phyloP scores from a whole-genome alignment of 139 green algal species.

The Tetradesmus lagerheimii region DNA sequence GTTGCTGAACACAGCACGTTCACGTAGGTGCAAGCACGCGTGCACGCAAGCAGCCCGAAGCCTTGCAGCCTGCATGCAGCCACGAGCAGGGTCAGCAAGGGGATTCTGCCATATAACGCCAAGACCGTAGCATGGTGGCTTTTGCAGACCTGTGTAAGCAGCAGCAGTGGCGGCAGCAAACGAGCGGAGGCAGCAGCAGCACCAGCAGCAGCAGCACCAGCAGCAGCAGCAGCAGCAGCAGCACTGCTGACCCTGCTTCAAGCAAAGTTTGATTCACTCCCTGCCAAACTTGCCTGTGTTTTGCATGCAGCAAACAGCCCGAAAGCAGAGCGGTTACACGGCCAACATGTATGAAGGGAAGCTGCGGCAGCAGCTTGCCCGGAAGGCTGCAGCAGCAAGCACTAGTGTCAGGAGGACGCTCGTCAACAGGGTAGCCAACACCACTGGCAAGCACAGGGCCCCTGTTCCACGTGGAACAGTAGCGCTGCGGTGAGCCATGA shows the following conservation, averaged over 20 bases:
- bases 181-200: too few species aligned
- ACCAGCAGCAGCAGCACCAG: not conserved
- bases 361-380: not conserved
- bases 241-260: not conserved
- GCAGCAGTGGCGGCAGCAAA: not conserved
- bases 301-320: constrained; percentile 47
- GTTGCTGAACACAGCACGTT: too few species aligned
- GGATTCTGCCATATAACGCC: too few species aligned
- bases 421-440: not conserved
- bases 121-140: too few species aligned
- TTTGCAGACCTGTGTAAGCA: too few species aligned
- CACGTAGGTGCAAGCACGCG: too few species aligned
- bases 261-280: too few species aligned
- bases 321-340: constrained; percentile 23
- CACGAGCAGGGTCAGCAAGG: too few species aligned
- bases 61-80: too few species aligned
- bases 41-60: too few species aligned
- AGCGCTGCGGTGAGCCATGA: constrained; percentile 14
- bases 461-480: not conserved
- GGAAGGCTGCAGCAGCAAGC: not conserved
- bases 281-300: too few species aligned
- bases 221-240: not conserved
- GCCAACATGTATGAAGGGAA: not conserved
- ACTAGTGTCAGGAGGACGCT: not conserved
- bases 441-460: not conserved